Evolutionary conservation across 345 rosid species (phyloP).

Genomic region (Rhodomyrtus tomentosa): DNA sequence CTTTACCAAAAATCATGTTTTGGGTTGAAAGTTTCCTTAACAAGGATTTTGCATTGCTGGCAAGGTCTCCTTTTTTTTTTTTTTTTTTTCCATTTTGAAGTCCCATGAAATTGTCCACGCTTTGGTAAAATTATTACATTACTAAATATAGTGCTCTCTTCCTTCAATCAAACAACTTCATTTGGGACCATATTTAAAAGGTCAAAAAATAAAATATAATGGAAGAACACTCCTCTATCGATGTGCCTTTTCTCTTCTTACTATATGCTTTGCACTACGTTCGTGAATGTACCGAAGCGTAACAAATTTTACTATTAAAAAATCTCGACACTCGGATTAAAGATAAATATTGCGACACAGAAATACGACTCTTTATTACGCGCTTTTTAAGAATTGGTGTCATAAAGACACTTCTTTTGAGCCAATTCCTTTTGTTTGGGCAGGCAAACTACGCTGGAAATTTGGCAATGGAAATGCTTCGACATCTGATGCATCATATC

Average conservation of each 20-base stretch:
- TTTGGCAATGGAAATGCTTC: not conserved
- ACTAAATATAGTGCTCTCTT: not conserved
- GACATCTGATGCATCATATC: not conserved
- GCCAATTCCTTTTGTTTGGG: not conserved
- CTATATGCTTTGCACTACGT: not conserved
- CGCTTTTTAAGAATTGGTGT: not conserved
- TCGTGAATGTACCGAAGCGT: fast-evolving
- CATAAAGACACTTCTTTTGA: fast-evolving
- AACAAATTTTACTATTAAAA: not conserved
- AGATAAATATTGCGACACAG: fast-evolving
- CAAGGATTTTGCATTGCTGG: not conserved
- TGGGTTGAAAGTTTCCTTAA: not conserved
- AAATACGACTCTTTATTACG: not conserved
- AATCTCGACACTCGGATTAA: not conserved
- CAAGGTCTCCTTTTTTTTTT: not conserved
- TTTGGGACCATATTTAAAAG: not conserved
- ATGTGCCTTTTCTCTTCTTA: not conserved
- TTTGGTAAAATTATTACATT: not conserved
- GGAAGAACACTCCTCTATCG: not conserved
- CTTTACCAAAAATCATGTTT: not conserved
- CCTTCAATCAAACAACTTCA: not conserved
- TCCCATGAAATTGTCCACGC: not conserved
- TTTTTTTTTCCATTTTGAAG: not conserved
- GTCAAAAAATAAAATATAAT: not conserved
- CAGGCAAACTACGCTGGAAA: fast-evolving